phyloP scores from a whole-genome alignment of 1,139 yeast genomes.

The Diutina siamensis region DNA sequence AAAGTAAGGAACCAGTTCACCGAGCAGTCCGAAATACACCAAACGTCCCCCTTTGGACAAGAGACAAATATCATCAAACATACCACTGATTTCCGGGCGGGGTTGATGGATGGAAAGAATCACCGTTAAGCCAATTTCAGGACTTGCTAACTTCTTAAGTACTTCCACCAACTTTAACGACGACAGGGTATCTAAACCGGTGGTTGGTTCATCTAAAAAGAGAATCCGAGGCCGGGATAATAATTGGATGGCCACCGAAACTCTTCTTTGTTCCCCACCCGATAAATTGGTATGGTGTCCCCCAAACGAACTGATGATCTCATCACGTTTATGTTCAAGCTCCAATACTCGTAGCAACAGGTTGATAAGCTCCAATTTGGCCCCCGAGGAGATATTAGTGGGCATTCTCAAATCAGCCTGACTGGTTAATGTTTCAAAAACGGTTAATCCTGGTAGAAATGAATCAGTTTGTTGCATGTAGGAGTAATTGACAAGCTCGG shows the following conservation, averaged over 20 bases:
- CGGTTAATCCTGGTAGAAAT: slow-evolving; percentile 58
- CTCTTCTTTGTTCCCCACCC: slow-evolving; percentile 78
- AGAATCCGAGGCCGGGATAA: slow-evolving; percentile 65
- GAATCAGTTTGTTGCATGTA: slow-evolving; percentile 74
- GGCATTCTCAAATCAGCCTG: slow-evolving; percentile 62
- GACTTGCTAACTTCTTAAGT: slow-evolving; percentile 36
- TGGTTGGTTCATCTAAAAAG: slow-evolving; percentile 82
- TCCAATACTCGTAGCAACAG: slow-evolving; percentile 52
- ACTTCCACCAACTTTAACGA: slow-evolving; percentile 58
- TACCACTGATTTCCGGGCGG: slow-evolving; percentile 53
- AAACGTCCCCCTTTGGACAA: slow-evolving; percentile 57
- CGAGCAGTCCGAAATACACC: slow-evolving; percentile 46
- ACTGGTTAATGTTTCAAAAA: slow-evolving; percentile 54
- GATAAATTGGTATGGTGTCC: slow-evolving; percentile 41
- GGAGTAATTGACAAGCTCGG: slow-evolving; percentile 35
- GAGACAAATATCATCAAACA: slow-evolving; percentile 65
- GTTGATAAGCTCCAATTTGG: slow-evolving; percentile 40
- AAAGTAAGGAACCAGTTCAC: slow-evolving; percentile 40
- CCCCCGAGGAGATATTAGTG: slow-evolving; percentile 25
- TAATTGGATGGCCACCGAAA: slow-evolving; percentile 70
- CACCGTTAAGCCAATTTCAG: slow-evolving; percentile 53
- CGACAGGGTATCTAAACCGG: slow-evolving; percentile 75
- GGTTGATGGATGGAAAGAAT: slow-evolving; percentile 80
- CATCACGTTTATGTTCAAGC: slow-evolving; percentile 47
- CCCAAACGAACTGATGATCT: slow-evolving; percentile 46